phyloP scores from a whole-genome alignment of 331 rosid species.

The Saraca asoca region DNA sequence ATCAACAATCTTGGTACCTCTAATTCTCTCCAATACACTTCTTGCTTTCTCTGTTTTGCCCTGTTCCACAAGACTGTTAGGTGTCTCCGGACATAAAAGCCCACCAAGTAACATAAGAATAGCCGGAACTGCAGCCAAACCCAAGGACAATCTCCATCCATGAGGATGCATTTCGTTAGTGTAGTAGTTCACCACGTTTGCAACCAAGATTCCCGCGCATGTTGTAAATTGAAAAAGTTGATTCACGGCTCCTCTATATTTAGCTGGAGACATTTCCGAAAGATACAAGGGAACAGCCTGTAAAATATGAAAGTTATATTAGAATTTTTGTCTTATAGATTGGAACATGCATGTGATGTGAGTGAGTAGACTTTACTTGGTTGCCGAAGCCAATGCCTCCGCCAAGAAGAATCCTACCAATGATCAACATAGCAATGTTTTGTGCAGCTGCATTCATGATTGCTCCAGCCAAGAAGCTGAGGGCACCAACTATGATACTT shows the following conservation, averaged over 20 bases:
- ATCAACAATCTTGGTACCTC: conserved; percentile 62
- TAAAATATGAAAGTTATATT: too few species aligned
- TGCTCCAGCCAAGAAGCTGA: conserved; percentile 59
- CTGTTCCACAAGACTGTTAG: conserved; percentile 73
- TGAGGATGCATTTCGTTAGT: conserved; percentile 62
- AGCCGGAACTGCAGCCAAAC: conserved; percentile 68
- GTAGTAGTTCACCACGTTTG: conserved; percentile 56
- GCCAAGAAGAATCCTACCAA: conserved; percentile 61
- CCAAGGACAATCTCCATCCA: conserved; percentile 77
- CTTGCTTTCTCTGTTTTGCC: conserved; percentile 62
- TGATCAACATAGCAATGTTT: conserved; percentile 58
- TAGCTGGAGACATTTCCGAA: conserved; percentile 70
- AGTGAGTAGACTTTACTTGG: conserved; percentile 39
- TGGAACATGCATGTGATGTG: too few species aligned
- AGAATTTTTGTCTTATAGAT: too few species aligned
- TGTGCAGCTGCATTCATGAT: conserved; percentile 50
- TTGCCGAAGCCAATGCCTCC: conserved; percentile 65
- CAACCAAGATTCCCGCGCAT: conserved; percentile 59
- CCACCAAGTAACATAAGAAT: conserved; percentile 68
- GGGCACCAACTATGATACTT: conserved; percentile 61
- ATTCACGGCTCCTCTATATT: conserved; percentile 61
- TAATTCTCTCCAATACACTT: conserved; percentile 50
- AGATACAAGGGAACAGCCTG: conserved; percentile 80
- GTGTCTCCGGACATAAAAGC: conserved; percentile 67
- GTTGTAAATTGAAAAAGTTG: conserved; percentile 72